phyloP scores from a whole-genome alignment of 345 rosid genomes.

The Lepidium africanum region DNA sequence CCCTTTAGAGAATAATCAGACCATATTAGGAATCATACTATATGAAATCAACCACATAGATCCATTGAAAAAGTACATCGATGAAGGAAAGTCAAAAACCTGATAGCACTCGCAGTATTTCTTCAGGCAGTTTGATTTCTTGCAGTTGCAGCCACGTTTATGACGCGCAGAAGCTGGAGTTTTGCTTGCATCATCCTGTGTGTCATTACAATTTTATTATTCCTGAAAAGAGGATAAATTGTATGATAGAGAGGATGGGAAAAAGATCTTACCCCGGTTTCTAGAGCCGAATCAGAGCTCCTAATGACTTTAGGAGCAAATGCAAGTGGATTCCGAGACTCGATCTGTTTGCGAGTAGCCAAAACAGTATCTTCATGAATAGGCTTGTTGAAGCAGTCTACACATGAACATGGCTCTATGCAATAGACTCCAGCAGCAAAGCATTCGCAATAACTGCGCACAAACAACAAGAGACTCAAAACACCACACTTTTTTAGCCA shows the following conservation, averaged over 20 bases:
- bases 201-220: neutral
- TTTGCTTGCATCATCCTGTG: constrained; percentile 70
- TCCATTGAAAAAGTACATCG: neutral
- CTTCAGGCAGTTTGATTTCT: constrained; percentile 88
- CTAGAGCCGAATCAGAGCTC: constrained; percentile 45
- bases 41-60: neutral
- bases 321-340: constrained; percentile 95
- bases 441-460: constrained; percentile 56
- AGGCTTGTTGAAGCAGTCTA: constrained; percentile 92
- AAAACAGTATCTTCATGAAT: constrained; percentile 87
- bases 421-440: constrained; percentile 99
- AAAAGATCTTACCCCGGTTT: constrained; percentile 47
- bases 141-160: constrained; percentile 98
- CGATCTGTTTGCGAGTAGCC: constrained; percentile 93
- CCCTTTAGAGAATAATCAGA: constrained; percentile 42
- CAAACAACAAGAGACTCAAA: neutral
- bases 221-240: neutral
- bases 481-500: neutral
- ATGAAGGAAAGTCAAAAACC: constrained; percentile 37
- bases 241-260: neutral
- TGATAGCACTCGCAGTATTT: constrained; percentile 99
- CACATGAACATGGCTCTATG: constrained; percentile 89
- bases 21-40: constrained; percentile 7
- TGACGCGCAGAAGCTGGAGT: constrained; percentile 97
- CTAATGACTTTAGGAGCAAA: constrained; percentile 97